Conservation (phyloP, 2,329 filamentous ascomycete species). For the Colletotrichum sp. region DNA sequence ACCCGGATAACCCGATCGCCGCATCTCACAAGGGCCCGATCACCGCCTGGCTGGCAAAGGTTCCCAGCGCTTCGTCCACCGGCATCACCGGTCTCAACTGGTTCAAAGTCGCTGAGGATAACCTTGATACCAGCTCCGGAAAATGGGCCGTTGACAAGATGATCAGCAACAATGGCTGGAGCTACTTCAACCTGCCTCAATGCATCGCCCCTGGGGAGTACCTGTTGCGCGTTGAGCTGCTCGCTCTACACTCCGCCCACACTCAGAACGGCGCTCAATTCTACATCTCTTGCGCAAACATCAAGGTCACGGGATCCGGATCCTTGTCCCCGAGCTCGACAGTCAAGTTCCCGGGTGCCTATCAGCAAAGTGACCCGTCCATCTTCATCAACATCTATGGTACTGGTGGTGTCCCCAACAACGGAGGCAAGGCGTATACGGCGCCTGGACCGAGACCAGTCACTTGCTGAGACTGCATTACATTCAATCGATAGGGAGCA, state of each 20-base stretch:
- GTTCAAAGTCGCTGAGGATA: slow-evolving; percentile 50
- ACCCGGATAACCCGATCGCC: slow-evolving; percentile 60
- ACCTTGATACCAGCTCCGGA: slow-evolving; percentile 44
- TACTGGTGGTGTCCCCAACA: slow-evolving; percentile 43
- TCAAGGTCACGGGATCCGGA: slow-evolving; percentile 54
- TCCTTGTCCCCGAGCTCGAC: slow-evolving; percentile 38
- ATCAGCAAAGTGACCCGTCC: slow-evolving; percentile 46
- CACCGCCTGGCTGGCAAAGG: slow-evolving; percentile 58
- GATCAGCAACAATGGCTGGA: slow-evolving; percentile 48
- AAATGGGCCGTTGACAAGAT: slow-evolving; percentile 55
- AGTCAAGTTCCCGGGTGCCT: slow-evolving; percentile 51
- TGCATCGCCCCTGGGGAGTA: slow-evolving; percentile 60
- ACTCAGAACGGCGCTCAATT: slow-evolving; percentile 52
- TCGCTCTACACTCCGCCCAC: slow-evolving; percentile 56
- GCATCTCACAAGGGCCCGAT: slow-evolving; percentile 60
- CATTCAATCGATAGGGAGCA: accelerated
- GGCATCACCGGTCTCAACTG: slow-evolving; percentile 37
- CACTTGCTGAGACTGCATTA: slow-evolving; percentile 22
- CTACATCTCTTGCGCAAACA: slow-evolving; percentile 61
- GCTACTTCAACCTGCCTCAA: slow-evolving; percentile 53
- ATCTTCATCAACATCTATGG: slow-evolving; percentile 56
- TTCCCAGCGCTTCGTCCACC: slow-evolving; percentile 53
- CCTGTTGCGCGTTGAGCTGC: slow-evolving; percentile 58
- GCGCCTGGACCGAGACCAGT: slow-evolving; percentile 41
- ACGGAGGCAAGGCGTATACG: slow-evolving; percentile 42